Evolutionary conservation across 148 eudicot genomes (phyloP), one percentile per base, ranked within the genome.

Genomic region (Vaccinium corymbosum): DNA sequence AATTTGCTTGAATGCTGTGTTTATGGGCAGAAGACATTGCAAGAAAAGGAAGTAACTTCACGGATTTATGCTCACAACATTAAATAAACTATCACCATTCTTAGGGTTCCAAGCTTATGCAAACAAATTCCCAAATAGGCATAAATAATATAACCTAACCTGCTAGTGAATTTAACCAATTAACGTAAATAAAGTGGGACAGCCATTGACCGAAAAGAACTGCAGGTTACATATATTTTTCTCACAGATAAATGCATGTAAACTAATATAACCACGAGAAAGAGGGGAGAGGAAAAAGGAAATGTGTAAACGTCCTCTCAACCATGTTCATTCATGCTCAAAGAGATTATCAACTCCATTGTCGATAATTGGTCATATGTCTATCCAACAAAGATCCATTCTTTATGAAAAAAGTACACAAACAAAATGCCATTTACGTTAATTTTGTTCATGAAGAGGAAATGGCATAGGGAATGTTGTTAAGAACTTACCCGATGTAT

Each of bases 401-500:
- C 4, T 62, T 27, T 61, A 20, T 19, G 27, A 20, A n/a, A 61
- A 61, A 19, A 6, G 7, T 7, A 20, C 20, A 25, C 27, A 62
- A 53, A 13, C 5, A 22, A 64, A 22, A 10, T 11, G 3, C 25
- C 29, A 64, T 64, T 22, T 10, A 64, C 71, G 1, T 22, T 9
- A 64, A 22, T 64, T 66, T n/a, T 66, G 72, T 25, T 15, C 32
- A 15, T 66, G 29, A 22, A n/a, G 10, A 8, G 32, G 14, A 64
- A 25, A 66, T 11, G 3, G 13, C 32, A 71, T 42, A 42, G 20
- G 14, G 13, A 38, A 80, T 50, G 53, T 38, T 50, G 53, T 38
- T 70, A 52, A 82, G 56, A 64, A 81, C 87, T 16, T 93, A 97
- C 99, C 99, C 99, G 83, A 97, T 95, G 81, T 97, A 97, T 61